These are phyloP conservation scores for Hansenula sp. DNA, from an alignment of 1,139 yeast species.

Conservation along the genomic window DNA sequence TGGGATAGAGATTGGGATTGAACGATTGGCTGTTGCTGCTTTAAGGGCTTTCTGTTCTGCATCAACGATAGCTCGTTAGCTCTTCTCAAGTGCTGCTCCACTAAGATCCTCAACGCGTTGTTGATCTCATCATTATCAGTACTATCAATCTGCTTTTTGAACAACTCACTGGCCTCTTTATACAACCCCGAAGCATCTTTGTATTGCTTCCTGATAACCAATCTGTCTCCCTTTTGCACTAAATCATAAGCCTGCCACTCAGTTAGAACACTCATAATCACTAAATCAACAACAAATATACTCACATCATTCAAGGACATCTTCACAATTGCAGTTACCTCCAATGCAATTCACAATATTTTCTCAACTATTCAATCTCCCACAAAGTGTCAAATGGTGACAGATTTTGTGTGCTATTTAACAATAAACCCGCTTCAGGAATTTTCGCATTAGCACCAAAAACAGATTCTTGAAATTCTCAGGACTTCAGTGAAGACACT, in stretches of 20 bases:
- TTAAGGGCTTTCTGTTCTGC: neutral
- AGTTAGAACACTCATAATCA: neutral
- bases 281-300: neutral
- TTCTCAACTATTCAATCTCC: neutral
- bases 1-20: neutral
- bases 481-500: neutral
- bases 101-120: conserved; percentile 15
- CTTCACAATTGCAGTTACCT: too few relatives aligned
- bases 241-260: conserved; percentile 15
- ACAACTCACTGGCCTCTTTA: conserved; percentile 14
- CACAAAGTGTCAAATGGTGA: neutral
- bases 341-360: neutral
- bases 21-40: too few relatives aligned
- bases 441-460: too few relatives aligned
- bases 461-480: neutral
- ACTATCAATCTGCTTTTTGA: conserved; percentile 6
- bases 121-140: conserved; percentile 17
- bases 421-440: too few relatives aligned
- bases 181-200: conserved; percentile 17
- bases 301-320: conserved; percentile 7
- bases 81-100: conserved; percentile 14
- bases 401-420: too few relatives aligned
- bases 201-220: conserved; percentile 11
- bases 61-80: conserved; percentile 12
- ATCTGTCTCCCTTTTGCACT: conserved; percentile 20